Evolutionary conservation across 2,329 filamentous ascomycete species (phyloP), one percentile per base, ranked within the genome.

Genomic region (Bipolaris zeicola): DNA sequence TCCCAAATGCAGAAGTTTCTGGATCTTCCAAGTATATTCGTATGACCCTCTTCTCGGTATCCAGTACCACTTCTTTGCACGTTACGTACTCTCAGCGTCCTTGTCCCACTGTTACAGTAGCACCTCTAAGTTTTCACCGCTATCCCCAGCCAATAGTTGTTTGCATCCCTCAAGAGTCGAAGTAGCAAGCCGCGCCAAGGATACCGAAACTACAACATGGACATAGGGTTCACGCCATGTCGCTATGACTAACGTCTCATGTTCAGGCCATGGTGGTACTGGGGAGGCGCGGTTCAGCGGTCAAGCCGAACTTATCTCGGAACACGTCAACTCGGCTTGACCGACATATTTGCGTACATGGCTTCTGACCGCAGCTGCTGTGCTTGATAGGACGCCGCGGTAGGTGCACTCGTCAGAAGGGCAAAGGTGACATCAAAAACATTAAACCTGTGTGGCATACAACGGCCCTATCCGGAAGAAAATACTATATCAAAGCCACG

Each of bases 71-170:
- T 24, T 14, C 28, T 49, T 26, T 44, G 44, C 24, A 42, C 31
- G 38, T 45, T 57, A 44, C 38, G 39, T 39, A 16, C 38, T 13
- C 45, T 26, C 41, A 55, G 33, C 24, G 26, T 49, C 37, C 39
- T 52, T 46, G 61, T 63, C 61, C 53, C 53, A 63, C 59, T 11
- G 59, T 64, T 58, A 53, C 57, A 49, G 55, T 62, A 39, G 36
- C 52, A 64, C 57, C 26, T 39, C 13, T 36, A 48, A 44, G 50
- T 46, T 46, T 31, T 60, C 62, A 64, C 55, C 60, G 57, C 59
- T 50, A 45, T 54, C 38, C 20, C n/a, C 37, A 22, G 10, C 57
- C 60, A 58, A 51, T 58, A 3, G 31, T n/a, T 31, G 11, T 13
- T 18, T 20, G 33, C 22, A 28, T 14, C 18, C 3, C 7, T 3